Evolutionary conservation across 305 asterid genomes (phyloP).

Genomic region (Solanum hybrid): DNA sequence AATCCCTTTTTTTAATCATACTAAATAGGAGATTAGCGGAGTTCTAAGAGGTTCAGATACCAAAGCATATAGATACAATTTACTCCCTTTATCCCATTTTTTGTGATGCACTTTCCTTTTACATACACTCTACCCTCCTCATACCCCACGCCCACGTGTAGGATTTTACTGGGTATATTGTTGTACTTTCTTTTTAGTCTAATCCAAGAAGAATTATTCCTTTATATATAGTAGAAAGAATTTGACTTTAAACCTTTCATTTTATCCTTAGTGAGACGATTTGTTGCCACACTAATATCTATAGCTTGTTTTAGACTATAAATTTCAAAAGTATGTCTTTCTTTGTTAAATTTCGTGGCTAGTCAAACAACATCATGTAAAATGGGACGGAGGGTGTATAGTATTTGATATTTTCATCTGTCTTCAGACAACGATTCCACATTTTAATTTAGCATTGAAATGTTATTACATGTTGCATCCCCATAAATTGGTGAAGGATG

Average conservation of each 20-base stretch:
- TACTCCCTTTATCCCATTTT: background rate
- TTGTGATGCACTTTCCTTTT: background rate
- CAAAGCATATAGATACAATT: background rate
- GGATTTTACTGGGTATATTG: background rate
- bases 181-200: background rate
- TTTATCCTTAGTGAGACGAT: background rate
- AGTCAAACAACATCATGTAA: background rate
- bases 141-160: background rate
- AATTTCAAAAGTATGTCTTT: background rate
- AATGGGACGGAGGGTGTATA: background rate
- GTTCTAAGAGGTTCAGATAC: background rate
- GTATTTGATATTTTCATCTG: background rate
- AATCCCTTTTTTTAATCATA: background rate
- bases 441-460: background rate
- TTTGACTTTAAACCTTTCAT: background rate
- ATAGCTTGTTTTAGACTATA: background rate
- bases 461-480: background rate
- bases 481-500: background rate
- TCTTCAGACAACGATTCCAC: background rate
- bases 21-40: background rate
- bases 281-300: background rate
- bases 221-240: background rate
- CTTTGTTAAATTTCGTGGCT: background rate
- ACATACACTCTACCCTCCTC: background rate
- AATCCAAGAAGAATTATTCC: background rate